Percentiles rank a stretch among this genome's conserved stretches.
Evolutionary conservation across 352 stramenopile genomes (phyloP).

Genomic region (Globisporangium lucens): DNA sequence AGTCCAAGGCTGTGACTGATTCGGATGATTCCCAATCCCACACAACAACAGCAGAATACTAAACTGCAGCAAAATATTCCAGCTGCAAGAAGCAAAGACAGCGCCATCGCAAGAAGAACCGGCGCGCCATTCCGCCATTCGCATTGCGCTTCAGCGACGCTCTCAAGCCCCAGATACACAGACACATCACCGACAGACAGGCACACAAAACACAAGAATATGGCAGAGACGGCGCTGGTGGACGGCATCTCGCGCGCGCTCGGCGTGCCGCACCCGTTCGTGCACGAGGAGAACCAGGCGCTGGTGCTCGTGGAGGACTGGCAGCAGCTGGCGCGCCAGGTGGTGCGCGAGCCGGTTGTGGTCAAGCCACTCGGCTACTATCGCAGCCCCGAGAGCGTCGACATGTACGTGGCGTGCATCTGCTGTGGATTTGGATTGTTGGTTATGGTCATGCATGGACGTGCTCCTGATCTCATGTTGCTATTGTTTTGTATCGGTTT

Average conservation of each 20-base stretch:
- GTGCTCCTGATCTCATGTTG: too few species aligned
- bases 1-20: slow-evolving; percentile 6
- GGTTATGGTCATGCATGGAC: too few species aligned
- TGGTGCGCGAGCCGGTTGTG: slow-evolving; percentile 44
- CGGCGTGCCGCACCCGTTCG: slow-evolving; percentile 54
- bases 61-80: not conserved
- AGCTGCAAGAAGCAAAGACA: not conserved
- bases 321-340: slow-evolving; percentile 45
- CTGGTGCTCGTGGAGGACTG: slow-evolving; percentile 66
- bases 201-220: not conserved
- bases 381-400: slow-evolving; percentile 68
- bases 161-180: not conserved
- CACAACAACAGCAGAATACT: not conserved
- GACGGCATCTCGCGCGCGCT: slow-evolving; percentile 57
- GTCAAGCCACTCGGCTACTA: slow-evolving; percentile 78
- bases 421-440: slow-evolving; percentile 8
- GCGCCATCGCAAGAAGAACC: not conserved
- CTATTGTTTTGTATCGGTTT: slow-evolving; percentile 6
- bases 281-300: slow-evolving; percentile 57
- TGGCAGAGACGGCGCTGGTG: slow-evolving; percentile 24
- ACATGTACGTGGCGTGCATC: slow-evolving; percentile 52
- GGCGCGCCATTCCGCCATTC: not conserved
- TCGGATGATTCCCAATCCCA: slow-evolving; percentile 6
- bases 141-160: not conserved
- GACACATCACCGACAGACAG: not conserved